These are phyloP conservation scores for Cutaneotrichosporon sp. DNA, from an alignment of 1,284 basidiomycete species.

Conservation along the genomic window DNA sequence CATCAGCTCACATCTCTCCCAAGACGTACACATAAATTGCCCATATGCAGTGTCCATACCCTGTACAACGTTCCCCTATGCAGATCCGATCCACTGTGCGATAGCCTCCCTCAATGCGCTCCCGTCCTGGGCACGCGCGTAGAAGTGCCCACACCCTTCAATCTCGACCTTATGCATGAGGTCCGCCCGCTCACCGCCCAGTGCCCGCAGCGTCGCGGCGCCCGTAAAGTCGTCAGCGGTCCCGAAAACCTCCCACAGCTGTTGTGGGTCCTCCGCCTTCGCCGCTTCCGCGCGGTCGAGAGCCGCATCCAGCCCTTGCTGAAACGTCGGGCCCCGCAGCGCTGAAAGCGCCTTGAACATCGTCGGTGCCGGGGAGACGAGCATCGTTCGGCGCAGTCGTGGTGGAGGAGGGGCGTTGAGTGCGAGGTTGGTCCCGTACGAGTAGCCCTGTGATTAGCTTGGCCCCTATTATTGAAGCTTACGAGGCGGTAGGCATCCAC, in stretches of 20 bases:
- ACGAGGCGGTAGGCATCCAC: slow-evolving; percentile 7
- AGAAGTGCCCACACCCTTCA: slow-evolving; percentile 39
- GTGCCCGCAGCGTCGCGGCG: slow-evolving; percentile 13
- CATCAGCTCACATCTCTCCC: too few relatives aligned
- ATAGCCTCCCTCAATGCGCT: slow-evolving; percentile 20
- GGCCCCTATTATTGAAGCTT: neutral
- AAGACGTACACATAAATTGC: neutral
- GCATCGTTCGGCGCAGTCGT: slow-evolving; percentile 21
- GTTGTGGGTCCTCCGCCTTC: neutral
- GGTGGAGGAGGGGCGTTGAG: slow-evolving; percentile 21
- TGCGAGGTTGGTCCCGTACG: slow-evolving; percentile 34
- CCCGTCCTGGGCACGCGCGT: slow-evolving; percentile 21
- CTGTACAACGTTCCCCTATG: neutral
- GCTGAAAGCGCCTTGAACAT: slow-evolving; percentile 28
- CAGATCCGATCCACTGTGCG: slow-evolving; percentile 21
- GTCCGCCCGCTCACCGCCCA: slow-evolving; percentile 10
- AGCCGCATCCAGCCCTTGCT: slow-evolving; percentile 10
- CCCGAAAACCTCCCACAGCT: slow-evolving; percentile 30
- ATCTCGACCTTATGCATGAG: slow-evolving; percentile 21
- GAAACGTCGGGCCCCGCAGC: slow-evolving; percentile 26
- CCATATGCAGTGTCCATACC: too few relatives aligned
- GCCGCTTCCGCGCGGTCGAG: slow-evolving; percentile 1
- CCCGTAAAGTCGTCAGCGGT: slow-evolving; percentile 38
- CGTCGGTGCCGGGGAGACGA: slow-evolving; percentile 38
- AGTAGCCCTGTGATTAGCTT: slow-evolving; percentile 35